Base-by-base conservation (phyloP, 805 yeast genomes). In the Monosporozyma unispora region DNA sequence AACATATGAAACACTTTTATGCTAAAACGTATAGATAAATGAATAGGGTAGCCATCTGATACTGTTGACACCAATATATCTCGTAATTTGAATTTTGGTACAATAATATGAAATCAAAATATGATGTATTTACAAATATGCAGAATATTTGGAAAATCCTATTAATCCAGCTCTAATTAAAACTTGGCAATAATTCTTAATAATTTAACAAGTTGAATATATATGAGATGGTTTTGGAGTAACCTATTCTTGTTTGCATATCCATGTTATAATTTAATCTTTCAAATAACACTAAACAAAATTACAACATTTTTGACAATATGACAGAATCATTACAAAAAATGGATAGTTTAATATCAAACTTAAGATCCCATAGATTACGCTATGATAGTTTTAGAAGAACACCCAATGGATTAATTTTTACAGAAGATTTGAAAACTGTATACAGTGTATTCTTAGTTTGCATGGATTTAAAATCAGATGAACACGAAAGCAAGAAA, bases 341-440 rank as follows among this genome's bases (percentile, higher is more conserved):
- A 22, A 38, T 38, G 42, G 42, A 38, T 21, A 38, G 42, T 12
- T 21, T 38, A 14, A 38, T 38, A n/a, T 35, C 28, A 16, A 22
- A n/a, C 22, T 25, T 47, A 25, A 35, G 42, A 33, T 47, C 46
- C 10, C 79, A 72, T 53, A 77, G 76, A 52, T 62, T 71, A 2
- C 67, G 72, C 3, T 69, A 74, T 1, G 70, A 71, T 44, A 70
- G 68, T 48, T 72, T 80, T 54, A 69, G 69, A 52, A 70, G 76
- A 51, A 75, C 84, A 0, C 77, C 82, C 0, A 66, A 64, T 25
- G 86, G 84, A 0, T 66, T 71, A 22, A 70, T 82, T 25, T 76
- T 71, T 57, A 68, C 77, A 3, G 73, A 74, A 42, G 89, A 85
- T 56, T 56, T 85, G 42, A 78, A 78, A 53, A 78, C 78, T 31